Base-by-base conservation (phyloP, 306 rosid genomes). In the Astragalus membranaceus region DNA sequence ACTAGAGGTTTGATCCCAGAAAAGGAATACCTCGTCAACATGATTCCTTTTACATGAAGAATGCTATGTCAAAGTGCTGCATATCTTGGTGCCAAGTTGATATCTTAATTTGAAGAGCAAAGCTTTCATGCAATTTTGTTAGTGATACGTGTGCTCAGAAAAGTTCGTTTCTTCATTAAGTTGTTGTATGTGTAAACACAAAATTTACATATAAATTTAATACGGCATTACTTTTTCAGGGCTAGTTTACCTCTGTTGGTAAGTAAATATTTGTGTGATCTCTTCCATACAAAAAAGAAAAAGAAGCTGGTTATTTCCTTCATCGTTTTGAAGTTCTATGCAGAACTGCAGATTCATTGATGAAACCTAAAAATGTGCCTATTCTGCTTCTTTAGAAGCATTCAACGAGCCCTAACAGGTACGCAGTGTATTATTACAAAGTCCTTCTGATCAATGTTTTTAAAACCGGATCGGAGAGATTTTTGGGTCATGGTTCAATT, bases 61-160 rank as follows among this genome's bases (percentile, higher is more conserved):
- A 41, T 65, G 57, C 5, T 51, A 52, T 58, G 67, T 56, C 15
- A 26, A 10, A 47, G 32, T 16, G 49, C 15, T 26, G 46, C 48
- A 17, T 56, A 62, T 69, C 63, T 37, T 42, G 65, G 20, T 48
- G 46, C 41, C 48, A 42, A 47, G 74, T 36, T 39, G 66, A 33
- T 56, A 59, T 75, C 69, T 30, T 20, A 42, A 52, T 62, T 61
- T 63, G 74, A 48, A 74, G 69, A 77, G 62, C 44, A 37, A 67
- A 55, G 47, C 23, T 59, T 75, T 51, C 5, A 33, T 14, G 41
- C 50, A 56, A 46, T 79, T 35, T 10, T 23, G 5, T 78, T 67
- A n/a, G 20, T 67, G 46, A 48, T 58, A 64, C 3, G 13, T 10
- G 61, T 58, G 69, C 42, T 67, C 17, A 23, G 64, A 41, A 37